phyloP scores from a whole-genome alignment of 176 grass and related monocot species.

The Eragrostis curvula region DNA sequence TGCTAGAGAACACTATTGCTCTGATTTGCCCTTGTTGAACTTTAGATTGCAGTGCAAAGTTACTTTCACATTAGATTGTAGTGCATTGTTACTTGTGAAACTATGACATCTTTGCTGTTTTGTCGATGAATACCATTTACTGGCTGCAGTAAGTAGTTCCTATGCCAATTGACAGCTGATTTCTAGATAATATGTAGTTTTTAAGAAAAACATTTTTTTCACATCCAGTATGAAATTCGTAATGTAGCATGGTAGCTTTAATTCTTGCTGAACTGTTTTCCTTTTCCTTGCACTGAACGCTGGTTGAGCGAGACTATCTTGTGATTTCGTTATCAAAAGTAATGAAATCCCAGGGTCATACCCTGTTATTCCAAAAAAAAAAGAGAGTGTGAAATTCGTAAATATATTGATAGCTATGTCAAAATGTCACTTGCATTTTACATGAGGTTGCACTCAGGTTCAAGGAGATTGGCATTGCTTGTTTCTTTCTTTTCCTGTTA shows the following conservation, averaged over 20 bases:
- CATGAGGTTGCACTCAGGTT: neutral
- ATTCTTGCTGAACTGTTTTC: too few relatives aligned
- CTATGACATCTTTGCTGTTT: neutral
- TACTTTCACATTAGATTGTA: neutral
- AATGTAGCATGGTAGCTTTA: too few relatives aligned
- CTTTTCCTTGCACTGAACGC: too few relatives aligned
- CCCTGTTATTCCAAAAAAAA: too few relatives aligned
- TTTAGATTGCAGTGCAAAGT: neutral
- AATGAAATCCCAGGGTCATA: too few relatives aligned
- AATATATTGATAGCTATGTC: neutral
- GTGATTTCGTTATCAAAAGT: too few relatives aligned
- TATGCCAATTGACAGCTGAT: neutral
- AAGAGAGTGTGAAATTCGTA: neutral
- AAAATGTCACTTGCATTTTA: neutral
- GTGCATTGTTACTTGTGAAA: conserved; percentile 23
- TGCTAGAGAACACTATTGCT: neutral
- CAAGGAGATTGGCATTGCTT: neutral
- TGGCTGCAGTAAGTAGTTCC: neutral
- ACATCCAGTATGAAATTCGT: neutral
- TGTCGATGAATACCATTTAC: neutral
- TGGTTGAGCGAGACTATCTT: too few relatives aligned
- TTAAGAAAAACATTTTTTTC: neutral
- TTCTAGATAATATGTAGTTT: neutral
- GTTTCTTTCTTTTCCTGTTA: neutral
- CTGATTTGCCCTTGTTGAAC: neutral